These are phyloP conservation scores for Asterochloris erici DNA, from an alignment of 139 green algal species.

Conservation along the genomic window DNA sequence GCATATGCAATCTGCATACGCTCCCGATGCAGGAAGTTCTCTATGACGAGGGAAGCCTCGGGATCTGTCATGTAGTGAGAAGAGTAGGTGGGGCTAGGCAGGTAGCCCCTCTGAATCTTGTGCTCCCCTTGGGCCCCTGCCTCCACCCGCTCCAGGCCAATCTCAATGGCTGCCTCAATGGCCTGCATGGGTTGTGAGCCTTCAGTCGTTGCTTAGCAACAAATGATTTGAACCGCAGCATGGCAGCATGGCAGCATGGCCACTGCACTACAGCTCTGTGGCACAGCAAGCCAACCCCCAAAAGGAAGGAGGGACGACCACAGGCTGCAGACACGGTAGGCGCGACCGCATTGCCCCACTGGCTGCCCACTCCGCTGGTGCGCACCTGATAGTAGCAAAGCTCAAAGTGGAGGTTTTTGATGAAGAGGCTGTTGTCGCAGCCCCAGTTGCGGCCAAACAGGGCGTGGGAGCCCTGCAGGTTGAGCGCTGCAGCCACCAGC, in stretches of 20 bases:
- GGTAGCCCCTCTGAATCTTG: conserved; percentile 90
- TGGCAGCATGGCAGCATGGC: too few relatives aligned
- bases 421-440: conserved; percentile 38
- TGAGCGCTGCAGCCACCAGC: conserved; percentile 81
- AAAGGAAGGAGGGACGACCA: too few relatives aligned
- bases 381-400: conserved; percentile 88
- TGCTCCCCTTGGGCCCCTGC: conserved; percentile 92
- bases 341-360: too few relatives aligned
- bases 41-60: conserved; percentile 28
- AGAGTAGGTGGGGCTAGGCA: conserved; percentile 77
- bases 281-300: too few relatives aligned
- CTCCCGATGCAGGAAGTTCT: conserved; percentile 39
- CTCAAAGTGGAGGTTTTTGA: conserved; percentile 89
- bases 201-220: too few relatives aligned
- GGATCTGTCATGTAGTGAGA: conserved; percentile 75
- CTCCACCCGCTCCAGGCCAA: conserved; percentile 73
- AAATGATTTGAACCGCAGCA: too few relatives aligned
- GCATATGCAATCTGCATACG: conserved; percentile 55
- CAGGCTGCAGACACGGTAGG: too few relatives aligned
- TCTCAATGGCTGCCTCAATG: conserved; percentile 72
- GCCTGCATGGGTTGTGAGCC: conserved; percentile 27
- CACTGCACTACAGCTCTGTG: too few relatives aligned
- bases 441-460: conserved; percentile 93
- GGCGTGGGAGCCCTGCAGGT: conserved; percentile 79
- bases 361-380: too few relatives aligned